Conservation (phyloP, 768 basidiomycete genomes). For the Lactifluus hygrophoroides region DNA sequence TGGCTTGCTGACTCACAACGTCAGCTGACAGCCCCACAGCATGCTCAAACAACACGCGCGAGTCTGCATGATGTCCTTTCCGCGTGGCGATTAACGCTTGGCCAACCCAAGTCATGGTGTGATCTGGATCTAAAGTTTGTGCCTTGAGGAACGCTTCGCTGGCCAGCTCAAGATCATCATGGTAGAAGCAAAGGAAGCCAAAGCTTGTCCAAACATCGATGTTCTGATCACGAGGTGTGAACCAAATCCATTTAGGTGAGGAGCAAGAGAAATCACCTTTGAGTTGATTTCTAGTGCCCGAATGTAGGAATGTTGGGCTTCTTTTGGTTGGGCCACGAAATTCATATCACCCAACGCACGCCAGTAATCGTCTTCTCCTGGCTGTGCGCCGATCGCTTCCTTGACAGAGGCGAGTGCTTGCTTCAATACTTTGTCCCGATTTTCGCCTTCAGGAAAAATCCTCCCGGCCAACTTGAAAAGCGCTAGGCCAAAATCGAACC, state of each 20-base stretch:
- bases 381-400: slow-evolving; percentile 65
- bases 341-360: slow-evolving; percentile 67
- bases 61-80: slow-evolving; percentile 52
- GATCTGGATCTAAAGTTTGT: slow-evolving; percentile 89
- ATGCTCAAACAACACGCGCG: slow-evolving; percentile 63
- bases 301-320: slow-evolving; percentile 88
- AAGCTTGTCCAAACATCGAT: slow-evolving; percentile 77
- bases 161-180: slow-evolving; percentile 74
- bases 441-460: slow-evolving; percentile 24
- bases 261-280: slow-evolving; percentile 44
- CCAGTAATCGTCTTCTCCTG: slow-evolving; percentile 72
- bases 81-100: slow-evolving; percentile 64
- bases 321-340: slow-evolving; percentile 56
- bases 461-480: slow-evolving; percentile 42
- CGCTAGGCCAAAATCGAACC: slow-evolving; percentile 65
- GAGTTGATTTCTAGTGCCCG: slow-evolving; percentile 77
- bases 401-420: slow-evolving; percentile 48
- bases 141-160: slow-evolving; percentile 80
- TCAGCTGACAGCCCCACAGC: slow-evolving; percentile 50
- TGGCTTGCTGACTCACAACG: slow-evolving; percentile 37
- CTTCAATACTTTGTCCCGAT: slow-evolving; percentile 30
- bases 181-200: slow-evolving; percentile 76
- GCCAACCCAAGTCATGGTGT: slow-evolving; percentile 82
- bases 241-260: slow-evolving; percentile 5
- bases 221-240: slow-evolving; percentile 37